These are phyloP conservation scores for Aphanomyces euteiches DNA, from an alignment of 352 stramenopile genomes.

Conservation along the genomic window DNA sequence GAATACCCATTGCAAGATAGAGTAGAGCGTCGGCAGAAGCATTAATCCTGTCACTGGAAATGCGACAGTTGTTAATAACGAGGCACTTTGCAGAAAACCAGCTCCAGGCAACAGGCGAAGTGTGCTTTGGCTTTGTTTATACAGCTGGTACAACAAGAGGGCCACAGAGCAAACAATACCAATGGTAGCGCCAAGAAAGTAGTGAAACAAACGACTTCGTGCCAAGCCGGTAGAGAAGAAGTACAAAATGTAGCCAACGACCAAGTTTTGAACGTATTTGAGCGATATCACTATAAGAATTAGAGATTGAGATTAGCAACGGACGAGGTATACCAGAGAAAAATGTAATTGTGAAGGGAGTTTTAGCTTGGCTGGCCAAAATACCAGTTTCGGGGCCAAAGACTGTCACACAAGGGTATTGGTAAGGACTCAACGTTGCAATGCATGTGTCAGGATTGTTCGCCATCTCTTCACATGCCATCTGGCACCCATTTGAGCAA, in stretches of 20 bases:
- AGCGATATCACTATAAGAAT: not conserved
- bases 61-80: slow-evolving; percentile 62
- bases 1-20: slow-evolving; percentile 47
- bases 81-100: slow-evolving; percentile 61
- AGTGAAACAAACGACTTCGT: slow-evolving; percentile 75
- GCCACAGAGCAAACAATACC: slow-evolving; percentile 75
- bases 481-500: slow-evolving; percentile 60
- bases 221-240: slow-evolving; percentile 58
- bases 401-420: slow-evolving; percentile 75
- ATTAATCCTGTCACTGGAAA: slow-evolving; percentile 75
- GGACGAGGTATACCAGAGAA: slow-evolving; percentile 50
- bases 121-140: slow-evolving; percentile 64
- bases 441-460: slow-evolving; percentile 39
- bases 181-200: slow-evolving; percentile 56
- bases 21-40: slow-evolving; percentile 69
- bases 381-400: slow-evolving; percentile 51
- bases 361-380: slow-evolving; percentile 45
- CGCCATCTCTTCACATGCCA: slow-evolving; percentile 43
- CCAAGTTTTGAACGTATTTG: slow-evolving; percentile 67
- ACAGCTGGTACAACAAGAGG: slow-evolving; percentile 74
- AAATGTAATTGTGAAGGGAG: slow-evolving; percentile 58
- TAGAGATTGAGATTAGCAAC: slow-evolving; percentile 19
- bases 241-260: slow-evolving; percentile 62
- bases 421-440: slow-evolving; percentile 66
- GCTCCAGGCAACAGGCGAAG: slow-evolving; percentile 66